Evolutionary conservation across 805 yeast genomes (phyloP).

Genomic region (Starmerella stellata): DNA sequence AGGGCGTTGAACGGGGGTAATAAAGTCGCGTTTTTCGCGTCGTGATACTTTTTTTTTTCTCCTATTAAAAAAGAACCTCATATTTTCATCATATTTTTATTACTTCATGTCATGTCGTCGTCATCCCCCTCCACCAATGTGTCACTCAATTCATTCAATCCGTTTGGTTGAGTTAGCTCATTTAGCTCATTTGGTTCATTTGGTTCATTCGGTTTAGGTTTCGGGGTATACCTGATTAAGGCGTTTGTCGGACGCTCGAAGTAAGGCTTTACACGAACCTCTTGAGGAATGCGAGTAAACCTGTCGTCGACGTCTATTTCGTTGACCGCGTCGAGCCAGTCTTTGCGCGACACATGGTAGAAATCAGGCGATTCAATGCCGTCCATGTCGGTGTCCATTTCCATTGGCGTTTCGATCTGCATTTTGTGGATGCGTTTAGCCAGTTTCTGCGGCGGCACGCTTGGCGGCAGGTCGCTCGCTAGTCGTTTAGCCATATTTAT

Average conservation of each 20-base stretch:
- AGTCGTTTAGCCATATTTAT: neutral
- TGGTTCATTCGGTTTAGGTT: no score
- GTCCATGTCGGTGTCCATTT: conserved; percentile 8
- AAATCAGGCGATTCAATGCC: conserved; percentile 12
- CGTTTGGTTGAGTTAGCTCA: no score
- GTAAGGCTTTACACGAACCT: conserved; percentile 1
- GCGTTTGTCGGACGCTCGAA: conserved; percentile 13
- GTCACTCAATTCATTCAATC: no score
- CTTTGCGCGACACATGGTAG: conserved; percentile 4
- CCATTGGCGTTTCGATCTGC: neutral
- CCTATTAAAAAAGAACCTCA: no score
- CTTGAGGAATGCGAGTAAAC: conserved; percentile 12
- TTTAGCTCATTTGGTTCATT: no score
- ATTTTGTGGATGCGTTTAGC: neutral
- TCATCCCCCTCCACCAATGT: no score
- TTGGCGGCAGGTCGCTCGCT: neutral
- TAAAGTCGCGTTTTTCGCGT: conserved; percentile 22
- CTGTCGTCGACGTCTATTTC: conserved; percentile 12
- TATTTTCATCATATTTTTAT: no score
- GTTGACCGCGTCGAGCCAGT: conserved; percentile 11
- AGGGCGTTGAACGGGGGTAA: conserved; percentile 18
- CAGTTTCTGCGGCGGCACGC: neutral
- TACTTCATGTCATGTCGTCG: no score
- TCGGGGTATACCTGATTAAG: conserved; percentile 9
- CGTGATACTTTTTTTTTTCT: no score